Evolutionary conservation across 305 asterid genomes (phyloP).

Genomic region (Rubia peregrina): DNA sequence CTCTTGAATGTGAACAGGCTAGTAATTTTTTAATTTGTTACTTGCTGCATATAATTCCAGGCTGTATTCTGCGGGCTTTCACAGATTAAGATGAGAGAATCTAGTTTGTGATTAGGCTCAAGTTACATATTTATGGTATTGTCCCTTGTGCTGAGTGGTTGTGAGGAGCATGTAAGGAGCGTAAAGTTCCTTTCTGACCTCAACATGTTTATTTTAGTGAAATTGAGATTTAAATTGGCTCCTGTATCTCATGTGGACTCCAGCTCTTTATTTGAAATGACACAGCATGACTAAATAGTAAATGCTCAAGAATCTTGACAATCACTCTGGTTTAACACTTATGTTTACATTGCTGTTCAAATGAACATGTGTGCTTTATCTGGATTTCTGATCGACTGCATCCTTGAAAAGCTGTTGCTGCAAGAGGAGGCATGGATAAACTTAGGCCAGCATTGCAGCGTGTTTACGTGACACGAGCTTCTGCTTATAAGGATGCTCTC

Average conservation of each 20-base stretch:
- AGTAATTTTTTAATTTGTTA: neutral
- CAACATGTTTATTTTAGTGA: neutral
- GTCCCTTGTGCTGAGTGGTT: neutral
- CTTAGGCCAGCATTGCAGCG: constrained; percentile 81
- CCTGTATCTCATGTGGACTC: neutral
- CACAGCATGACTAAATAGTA: neutral
- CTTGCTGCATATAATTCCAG: neutral
- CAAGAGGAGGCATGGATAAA: constrained; percentile 90
- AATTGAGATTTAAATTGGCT: neutral
- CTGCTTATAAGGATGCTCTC: constrained; percentile 86
- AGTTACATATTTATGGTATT: neutral
- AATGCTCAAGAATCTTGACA: neutral
- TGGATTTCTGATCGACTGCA: constrained; percentile 13
- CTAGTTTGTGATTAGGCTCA: neutral
- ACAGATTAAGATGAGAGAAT: neutral
- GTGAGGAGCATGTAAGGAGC: neutral
- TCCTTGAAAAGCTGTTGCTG: constrained; percentile 61
- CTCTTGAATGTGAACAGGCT: neutral
- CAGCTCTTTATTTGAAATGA: constrained; percentile 1
- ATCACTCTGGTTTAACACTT: neutral
- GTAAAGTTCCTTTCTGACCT: neutral
- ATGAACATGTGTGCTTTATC: constrained; percentile 5
- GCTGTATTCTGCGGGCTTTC: neutral
- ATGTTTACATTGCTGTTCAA: neutral
- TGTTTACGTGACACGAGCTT: constrained; percentile 91